Percentiles rank a stretch among this genome's conserved stretches.
Conservation (phyloP, 2,329 filamentous ascomycete genomes). For the Aspergillus cejpii region DNA sequence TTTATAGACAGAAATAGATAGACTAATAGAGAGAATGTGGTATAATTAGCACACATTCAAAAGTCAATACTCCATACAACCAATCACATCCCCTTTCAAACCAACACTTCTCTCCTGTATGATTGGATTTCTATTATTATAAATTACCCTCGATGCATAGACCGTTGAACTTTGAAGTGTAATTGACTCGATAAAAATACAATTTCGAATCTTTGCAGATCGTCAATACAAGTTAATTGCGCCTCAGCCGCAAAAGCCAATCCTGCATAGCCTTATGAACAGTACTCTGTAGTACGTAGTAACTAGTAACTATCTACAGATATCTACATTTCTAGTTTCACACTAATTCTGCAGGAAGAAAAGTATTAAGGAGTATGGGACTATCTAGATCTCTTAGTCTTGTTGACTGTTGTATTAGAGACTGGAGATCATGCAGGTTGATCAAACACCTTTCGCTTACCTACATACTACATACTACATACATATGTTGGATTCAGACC, state of each 20-base stretch:
- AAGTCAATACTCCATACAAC: background rate
- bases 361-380: too few species aligned
- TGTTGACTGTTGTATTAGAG: too few species aligned
- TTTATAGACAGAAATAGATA: background rate
- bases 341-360: background rate
- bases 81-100: background rate
- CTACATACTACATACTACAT: background rate
- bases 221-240: too few species aligned
- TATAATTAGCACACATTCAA: background rate
- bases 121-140: background rate
- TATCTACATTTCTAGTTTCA: background rate
- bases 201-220: background rate
- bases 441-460: conserved; percentile 7
- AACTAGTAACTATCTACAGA: too few species aligned
- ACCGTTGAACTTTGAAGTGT: conserved; percentile 16
- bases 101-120: background rate
- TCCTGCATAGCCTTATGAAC: background rate
- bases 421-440: conserved; percentile 18
- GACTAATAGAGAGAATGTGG: background rate
- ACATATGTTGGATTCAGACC: conserved; percentile 1
- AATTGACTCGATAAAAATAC: background rate
- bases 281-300: too few species aligned
- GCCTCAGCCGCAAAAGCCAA: conserved; percentile 17
- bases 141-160: background rate
- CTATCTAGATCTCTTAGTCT: too few species aligned